Evolutionary conservation across 139 green algal species (phyloP), one percentile per base, ranked within the genome.

Genomic region (Zygnema cylindricum): DNA sequence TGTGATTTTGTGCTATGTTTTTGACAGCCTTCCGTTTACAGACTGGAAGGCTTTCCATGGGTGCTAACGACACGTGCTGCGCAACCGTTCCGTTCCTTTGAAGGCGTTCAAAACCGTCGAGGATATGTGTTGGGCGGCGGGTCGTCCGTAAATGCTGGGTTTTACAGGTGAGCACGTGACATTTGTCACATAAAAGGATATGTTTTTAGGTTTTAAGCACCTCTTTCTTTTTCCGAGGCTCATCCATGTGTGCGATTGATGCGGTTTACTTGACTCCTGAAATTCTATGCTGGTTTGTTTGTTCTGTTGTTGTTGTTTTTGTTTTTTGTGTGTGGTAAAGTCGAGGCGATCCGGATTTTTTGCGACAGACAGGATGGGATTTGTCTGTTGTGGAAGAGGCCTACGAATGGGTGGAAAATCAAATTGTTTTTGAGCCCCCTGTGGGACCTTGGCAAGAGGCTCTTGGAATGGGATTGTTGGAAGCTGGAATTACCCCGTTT

Each of bases 321-420:
- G n/a, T n/a, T n/a, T n/a, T n/a, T n/a, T n/a, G n/a, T n/a, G n/a
- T n/a, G n/a, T n/a, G n/a, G n/a, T 63, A 16, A 7, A 63, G 49
- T 16, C 49, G 49, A 25, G 49, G 7, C 7, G 49, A 63, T 16
- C 7, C 49, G 21, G 83, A 77, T 43, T 88, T 88, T 63, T 7
- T 88, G 0, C 38, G 57, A n/a, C 42, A 33, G 2, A 84, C 57
- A 57, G 33, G 38, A 25, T 88, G 83, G 83, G 39, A 82, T 69
- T 36, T 42, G 30, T 32, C 3, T 21, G 39, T 40, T 2, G 83
- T 88, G 36, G 23, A 57, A 0, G 2, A 25, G 30, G 43, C 83
- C 2, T 88, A 76, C 33, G 57, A 84, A 43, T 88, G 83, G 83
- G 83, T 88, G 69, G 83, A 88, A 76, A 2, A 25, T 7, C 76